Evolutionary conservation across 768 basidiomycete species (phyloP), one percentile per base, ranked within the genome.

Genomic region (Exsudoporus frostii): DNA sequence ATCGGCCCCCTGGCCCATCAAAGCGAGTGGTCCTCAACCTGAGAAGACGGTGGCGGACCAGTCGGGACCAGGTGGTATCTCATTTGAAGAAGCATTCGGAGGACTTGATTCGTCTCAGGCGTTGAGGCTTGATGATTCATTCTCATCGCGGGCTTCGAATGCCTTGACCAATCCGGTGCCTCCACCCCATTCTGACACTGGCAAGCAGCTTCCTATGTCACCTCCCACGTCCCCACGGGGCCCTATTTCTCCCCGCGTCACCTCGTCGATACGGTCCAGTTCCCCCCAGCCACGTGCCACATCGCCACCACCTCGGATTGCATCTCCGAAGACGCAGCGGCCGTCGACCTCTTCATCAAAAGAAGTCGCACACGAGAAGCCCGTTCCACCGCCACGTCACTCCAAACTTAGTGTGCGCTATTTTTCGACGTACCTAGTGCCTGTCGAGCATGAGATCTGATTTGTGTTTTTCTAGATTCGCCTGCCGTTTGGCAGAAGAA

Each of bases 401-500:
- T 89, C 88, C 27, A 89, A 89, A 66, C 73, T 90, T 48, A 92
- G 87, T 58, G 90, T 91, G 72, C 74, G 87, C 5, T 55, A 34
- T 41, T 29, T n/a, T 44, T 38, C 34, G 17, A 48, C 15, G 41
- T 20, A 29, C n/a, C 27, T 43, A n/a, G 41, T 33, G 32, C 27
- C 19, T 52, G 54, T 45, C 32, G 40, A 46, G 43, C 9, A 14
- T 34, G 40, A 45, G 25, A 25, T 25, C 42, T 55, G 49, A 61
- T 51, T n/a, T 17, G 42, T 19, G 14, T 40, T 45, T 58, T 25
- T 47, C 1, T 33, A 61, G 90, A 79, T 92, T 58, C 90, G 88
- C 49, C 69, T 92, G 54, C 89, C 88, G 0, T 92, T 92, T 62
- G 83, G 84, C 33, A 84, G 78, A 71, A 88, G 79, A 73, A 90